These are phyloP conservation scores for Triticum timopheevii DNA, from an alignment of 176 grass and related monocot species.

Conservation along the genomic window DNA sequence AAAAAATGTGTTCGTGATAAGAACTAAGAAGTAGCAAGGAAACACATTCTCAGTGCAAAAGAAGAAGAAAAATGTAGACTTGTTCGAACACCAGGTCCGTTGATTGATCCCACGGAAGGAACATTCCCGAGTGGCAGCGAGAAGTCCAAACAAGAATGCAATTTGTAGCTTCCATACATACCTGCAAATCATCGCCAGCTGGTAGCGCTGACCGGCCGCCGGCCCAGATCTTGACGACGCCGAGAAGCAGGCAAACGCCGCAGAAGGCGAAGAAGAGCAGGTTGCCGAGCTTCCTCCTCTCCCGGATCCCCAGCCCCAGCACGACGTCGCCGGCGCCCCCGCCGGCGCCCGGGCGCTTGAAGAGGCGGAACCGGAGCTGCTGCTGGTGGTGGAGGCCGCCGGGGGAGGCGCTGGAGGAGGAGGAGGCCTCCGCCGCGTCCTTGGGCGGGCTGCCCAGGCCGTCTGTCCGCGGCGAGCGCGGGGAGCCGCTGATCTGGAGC, in stretches of 20 bases:
- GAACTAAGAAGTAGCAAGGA: neutral
- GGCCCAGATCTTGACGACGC: conserved; percentile 71
- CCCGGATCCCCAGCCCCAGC: conserved; percentile 47
- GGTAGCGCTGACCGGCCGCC: conserved; percentile 52
- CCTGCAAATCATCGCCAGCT: conserved; percentile 44
- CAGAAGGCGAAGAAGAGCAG: conserved; percentile 84
- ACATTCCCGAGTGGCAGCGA: neutral
- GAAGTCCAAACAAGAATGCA: neutral
- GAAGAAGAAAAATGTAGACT: neutral
- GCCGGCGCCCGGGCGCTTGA: conserved; percentile 39
- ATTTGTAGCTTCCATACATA: conserved; percentile 8
- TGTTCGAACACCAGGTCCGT: neutral
- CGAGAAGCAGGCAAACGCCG: conserved; percentile 69
- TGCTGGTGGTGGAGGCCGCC: conserved; percentile 25
- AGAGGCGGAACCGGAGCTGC: conserved; percentile 63
- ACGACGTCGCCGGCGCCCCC: conserved; percentile 14
- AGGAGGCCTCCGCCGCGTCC: conserved; percentile 27
- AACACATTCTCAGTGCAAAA: neutral
- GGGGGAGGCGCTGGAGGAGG: neutral
- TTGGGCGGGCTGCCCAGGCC: conserved; percentile 40
- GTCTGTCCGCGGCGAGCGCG: conserved; percentile 62
- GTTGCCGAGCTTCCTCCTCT: conserved; percentile 67
- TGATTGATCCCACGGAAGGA: neutral
- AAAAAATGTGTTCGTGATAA: neutral
- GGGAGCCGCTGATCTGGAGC: conserved; percentile 94